Evolutionary conservation across 352 stramenopile species (phyloP).

Genomic region (Globisporangium takayamanum): DNA sequence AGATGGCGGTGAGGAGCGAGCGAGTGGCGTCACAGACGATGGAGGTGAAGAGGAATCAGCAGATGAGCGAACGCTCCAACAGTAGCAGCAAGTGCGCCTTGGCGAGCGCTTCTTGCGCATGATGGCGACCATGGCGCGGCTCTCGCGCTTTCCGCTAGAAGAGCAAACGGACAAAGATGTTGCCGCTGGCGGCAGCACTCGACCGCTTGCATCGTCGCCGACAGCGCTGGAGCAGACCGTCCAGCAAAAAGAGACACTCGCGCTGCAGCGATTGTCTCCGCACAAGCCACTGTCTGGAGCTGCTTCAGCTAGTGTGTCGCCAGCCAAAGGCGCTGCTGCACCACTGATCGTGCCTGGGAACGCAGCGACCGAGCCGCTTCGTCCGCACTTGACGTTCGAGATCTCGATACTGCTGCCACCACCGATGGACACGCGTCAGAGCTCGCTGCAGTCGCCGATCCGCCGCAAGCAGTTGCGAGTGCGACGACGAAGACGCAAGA

Average conservation of each 20-base stretch:
- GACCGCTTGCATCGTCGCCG: not conserved
- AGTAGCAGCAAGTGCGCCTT: constrained; percentile 26
- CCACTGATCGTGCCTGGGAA: constrained; percentile 16
- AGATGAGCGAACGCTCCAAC: not conserved
- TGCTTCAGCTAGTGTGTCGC: not conserved
- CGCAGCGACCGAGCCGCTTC: constrained; percentile 29
- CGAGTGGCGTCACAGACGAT: not conserved
- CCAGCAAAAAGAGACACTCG: not conserved
- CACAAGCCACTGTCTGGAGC: constrained; percentile 1
- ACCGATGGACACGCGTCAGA: constrained; percentile 44
- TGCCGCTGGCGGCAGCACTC: not conserved
- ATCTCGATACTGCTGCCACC: constrained; percentile 54
- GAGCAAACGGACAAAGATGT: not conserved
- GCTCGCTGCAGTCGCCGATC: constrained; percentile 43
- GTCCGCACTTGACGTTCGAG: constrained; percentile 48
- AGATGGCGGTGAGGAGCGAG: not conserved
- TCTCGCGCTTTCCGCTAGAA: constrained; percentile 19
- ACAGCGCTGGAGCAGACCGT: constrained; percentile 6
- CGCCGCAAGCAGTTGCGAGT: constrained; percentile 28
- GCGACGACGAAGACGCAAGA: constrained; percentile 17
- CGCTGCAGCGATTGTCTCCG: constrained; percentile 1
- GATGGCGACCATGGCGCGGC: constrained; percentile 44
- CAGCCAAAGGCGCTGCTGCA: not conserved
- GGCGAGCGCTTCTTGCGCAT: constrained; percentile 51
- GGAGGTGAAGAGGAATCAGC: not conserved